Conservation (phyloP, 2,329 filamentous ascomycete genomes). For the Canariomyces notabilis region DNA sequence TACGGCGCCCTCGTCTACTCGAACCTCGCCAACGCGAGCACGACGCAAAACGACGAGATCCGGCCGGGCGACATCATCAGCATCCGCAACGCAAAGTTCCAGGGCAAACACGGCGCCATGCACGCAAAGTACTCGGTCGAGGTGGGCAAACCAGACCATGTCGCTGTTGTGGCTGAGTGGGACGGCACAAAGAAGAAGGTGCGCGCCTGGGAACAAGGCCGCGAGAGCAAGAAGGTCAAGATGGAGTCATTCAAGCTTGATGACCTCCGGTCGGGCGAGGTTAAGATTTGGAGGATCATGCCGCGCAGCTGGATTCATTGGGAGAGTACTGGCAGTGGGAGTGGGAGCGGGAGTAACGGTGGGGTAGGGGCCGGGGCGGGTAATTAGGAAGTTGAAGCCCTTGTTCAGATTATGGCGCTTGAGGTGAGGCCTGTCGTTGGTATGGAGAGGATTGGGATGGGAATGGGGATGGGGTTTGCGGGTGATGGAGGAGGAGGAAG, state of each 20-base stretch:
- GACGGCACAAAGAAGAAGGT: slow-evolving; percentile 99
- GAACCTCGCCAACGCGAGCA: slow-evolving; percentile 91
- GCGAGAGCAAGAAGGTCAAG: slow-evolving; percentile 90
- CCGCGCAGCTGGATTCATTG: slow-evolving; percentile 88
- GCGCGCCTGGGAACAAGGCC: slow-evolving; percentile 87
- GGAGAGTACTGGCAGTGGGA: slow-evolving; percentile 51
- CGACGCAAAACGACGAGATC: slow-evolving; percentile 87
- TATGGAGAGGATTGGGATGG: no score
- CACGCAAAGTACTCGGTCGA: slow-evolving; percentile 89
- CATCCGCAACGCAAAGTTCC: slow-evolving; percentile 88
- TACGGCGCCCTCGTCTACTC: slow-evolving; percentile 92
- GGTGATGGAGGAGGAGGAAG: slow-evolving; percentile 1
- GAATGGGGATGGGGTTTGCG: slow-evolving; percentile 3
- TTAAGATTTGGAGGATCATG: slow-evolving; percentile 96
- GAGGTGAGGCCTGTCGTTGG: no score
- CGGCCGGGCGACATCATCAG: slow-evolving; percentile 85
- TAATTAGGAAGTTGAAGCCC: slow-evolving; percentile 38
- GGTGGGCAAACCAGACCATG: slow-evolving; percentile 83
- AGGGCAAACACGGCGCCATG: slow-evolving; percentile 92
- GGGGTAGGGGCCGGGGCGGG: slow-evolving; percentile 26
- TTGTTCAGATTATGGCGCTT: slow-evolving; percentile 17
- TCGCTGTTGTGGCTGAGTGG: slow-evolving; percentile 91
- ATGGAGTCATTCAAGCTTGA: slow-evolving; percentile 91
- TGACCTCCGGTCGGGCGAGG: slow-evolving; percentile 86
- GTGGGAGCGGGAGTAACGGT: slow-evolving; percentile 83